A percentile compares a stretch with the other conserved stretches of the same genome.
Conservation (phyloP, 2,329 filamentous ascomycete genomes). For the Simplicillium aogashimaense region DNA sequence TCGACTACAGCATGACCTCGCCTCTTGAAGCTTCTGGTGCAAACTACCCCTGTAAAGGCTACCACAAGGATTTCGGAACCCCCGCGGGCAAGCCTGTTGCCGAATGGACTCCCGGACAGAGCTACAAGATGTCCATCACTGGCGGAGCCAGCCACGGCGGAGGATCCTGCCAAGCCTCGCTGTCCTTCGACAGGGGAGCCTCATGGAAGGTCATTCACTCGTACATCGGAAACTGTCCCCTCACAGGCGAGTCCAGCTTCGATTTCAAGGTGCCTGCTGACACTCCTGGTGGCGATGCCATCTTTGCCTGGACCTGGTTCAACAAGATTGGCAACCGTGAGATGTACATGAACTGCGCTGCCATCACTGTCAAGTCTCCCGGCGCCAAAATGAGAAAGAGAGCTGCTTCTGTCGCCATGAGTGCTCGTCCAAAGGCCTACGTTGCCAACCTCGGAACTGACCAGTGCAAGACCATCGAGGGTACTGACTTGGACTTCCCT, state of each 20-base stretch:
- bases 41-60: conserved; percentile 71
- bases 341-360: conserved; percentile 82
- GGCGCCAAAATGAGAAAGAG: conserved; percentile 20
- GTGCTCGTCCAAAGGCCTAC: conserved; percentile 56
- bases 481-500: conserved; percentile 53
- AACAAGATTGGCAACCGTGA: conserved; percentile 70
- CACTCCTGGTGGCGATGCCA: conserved; percentile 46
- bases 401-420: conserved; percentile 27
- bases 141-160: conserved; percentile 57
- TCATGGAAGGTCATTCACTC: conserved; percentile 60
- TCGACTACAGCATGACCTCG: conserved; percentile 64
- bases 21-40: conserved; percentile 51
- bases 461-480: conserved; percentile 48
- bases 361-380: conserved; percentile 47
- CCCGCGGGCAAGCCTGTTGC: conserved; percentile 41
- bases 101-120: conserved; percentile 51
- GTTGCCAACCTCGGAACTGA: conserved; percentile 54
- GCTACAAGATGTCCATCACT: conserved; percentile 52
- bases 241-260: conserved; percentile 36
- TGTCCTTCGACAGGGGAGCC: conserved; percentile 62
- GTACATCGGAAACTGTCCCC: conserved; percentile 45
- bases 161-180: conserved; percentile 66
- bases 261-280: conserved; percentile 57
- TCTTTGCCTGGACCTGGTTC: conserved; percentile 72
- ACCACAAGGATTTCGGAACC: conserved; percentile 37